Base-by-base conservation (phyloP, 768 basidiomycete species). In the Amanita molliuscula region DNA sequence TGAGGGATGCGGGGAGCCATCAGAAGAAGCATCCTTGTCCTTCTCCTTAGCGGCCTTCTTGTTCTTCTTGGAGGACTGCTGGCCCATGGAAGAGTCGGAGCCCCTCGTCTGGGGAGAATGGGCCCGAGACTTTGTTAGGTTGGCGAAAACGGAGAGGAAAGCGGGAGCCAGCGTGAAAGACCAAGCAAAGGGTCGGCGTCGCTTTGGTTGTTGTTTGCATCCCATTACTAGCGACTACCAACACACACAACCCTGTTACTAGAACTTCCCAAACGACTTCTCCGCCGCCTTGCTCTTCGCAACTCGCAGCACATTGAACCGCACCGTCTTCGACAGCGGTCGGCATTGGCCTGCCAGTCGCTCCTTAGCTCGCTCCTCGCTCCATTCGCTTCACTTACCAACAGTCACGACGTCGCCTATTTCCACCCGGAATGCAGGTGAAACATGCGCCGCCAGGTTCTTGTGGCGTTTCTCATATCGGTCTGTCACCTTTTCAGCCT, bases 401-500 rank as follows among this genome's bases (percentile, higher is more conserved):
- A 98, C 94, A 53, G 94, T 98, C 58, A 98, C 96, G 50, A 75
- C 72, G 66, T 98, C 96, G 25, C 96, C 96, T 47, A 82, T 49
- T 66, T 98, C 94, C 53, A 92, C 92, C 74, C 96, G 96, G 89
- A 99, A 99, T 48, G 94, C 94, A 34, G 96, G 96, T 21, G 95
- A 98, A 64, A 89, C 82, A 67, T 99, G 96, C 42, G 81, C 96
- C 38, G 95, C 91, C 65, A 99, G 68, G 77, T 99, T 99, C 77
- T 95, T 96, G 78, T 99, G 96, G 62, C 95, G 75, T 72, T 94
- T 94, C 72, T 94, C 95, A 69, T 97, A 98, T 76, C 95, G 91
- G 76, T 93, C 89, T 92, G 58, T 20, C 40, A n/a, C 53, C 49
- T 55, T 36, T 48, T 23, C 49, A 45, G 50, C 20, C 28, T 8